phyloP scores from a whole-genome alignment of 2,329 filamentous ascomycete species.

The Plenodomus tracheiphilus region DNA sequence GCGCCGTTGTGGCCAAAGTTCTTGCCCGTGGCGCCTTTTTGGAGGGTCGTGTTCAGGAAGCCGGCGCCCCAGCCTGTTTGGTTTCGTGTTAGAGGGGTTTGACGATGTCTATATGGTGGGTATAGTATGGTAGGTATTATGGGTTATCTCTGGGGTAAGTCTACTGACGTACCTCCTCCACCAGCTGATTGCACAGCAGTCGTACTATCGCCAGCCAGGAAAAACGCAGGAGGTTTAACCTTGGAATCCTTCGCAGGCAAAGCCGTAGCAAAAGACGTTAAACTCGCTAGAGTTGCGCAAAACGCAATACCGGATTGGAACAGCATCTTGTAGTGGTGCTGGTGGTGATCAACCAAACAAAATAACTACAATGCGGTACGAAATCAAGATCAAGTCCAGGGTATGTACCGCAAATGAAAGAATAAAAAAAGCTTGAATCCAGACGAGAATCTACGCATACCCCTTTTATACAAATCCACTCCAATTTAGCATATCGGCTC shows the following conservation, averaged over 20 bases:
- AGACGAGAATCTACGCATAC: not conserved
- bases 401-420: too few relatives aligned
- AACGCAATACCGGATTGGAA: not conserved
- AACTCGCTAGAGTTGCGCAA: not conserved
- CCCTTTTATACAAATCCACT: not conserved
- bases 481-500: not conserved
- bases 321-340: not conserved
- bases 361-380: too few relatives aligned
- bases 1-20: conserved; percentile 59
- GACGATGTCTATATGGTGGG: not conserved
- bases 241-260: not conserved
- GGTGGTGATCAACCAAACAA: too few relatives aligned
- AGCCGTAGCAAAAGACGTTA: not conserved
- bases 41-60: conserved; percentile 55
- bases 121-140: too few relatives aligned
- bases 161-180: conserved; percentile 22
- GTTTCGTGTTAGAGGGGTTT: conserved; percentile 1
- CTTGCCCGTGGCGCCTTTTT: conserved; percentile 53
- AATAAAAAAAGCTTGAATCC: too few relatives aligned
- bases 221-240: conserved; percentile 27
- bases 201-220: conserved; percentile 44
- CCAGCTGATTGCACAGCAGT: conserved; percentile 32
- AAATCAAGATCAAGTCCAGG: too few relatives aligned
- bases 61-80: conserved; percentile 59
- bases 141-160: too few relatives aligned